A percentile compares a stretch with the other conserved stretches of the same genome.
Evolutionary conservation across 768 basidiomycete genomes (phyloP).

Genomic region (Cystobasidium onofrii): DNA sequence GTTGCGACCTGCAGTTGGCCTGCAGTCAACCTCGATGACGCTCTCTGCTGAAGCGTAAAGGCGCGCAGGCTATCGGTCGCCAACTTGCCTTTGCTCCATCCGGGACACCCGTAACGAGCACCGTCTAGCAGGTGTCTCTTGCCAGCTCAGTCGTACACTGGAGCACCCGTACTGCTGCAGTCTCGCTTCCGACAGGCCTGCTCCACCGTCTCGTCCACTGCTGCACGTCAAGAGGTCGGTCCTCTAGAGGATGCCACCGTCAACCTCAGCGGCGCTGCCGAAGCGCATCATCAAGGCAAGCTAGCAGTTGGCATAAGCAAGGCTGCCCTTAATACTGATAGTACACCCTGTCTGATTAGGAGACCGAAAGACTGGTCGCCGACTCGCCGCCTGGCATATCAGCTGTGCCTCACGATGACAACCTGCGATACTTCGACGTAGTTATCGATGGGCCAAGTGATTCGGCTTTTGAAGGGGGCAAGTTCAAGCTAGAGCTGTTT

Average conservation of each 20-base stretch:
- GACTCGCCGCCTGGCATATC: slow-evolving; percentile 96
- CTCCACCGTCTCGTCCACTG: not conserved
- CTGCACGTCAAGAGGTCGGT: not conserved
- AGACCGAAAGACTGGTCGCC: slow-evolving; percentile 90
- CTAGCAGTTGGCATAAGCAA: not conserved
- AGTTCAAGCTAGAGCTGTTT: slow-evolving; percentile 93
- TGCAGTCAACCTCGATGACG: not conserved
- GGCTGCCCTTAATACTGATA: not conserved
- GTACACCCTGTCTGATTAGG: slow-evolving; percentile 52
- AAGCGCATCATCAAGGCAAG: slow-evolving; percentile 43
- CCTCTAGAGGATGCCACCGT: not conserved
- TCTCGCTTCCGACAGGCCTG: not conserved
- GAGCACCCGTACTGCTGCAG: not conserved
- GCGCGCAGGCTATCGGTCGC: not conserved
- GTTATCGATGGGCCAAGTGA: slow-evolving; percentile 89
- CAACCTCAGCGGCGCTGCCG: slow-evolving; percentile 33
- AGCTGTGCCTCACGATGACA: slow-evolving; percentile 92
- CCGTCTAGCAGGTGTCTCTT: not conserved
- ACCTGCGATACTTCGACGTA: slow-evolving; percentile 96
- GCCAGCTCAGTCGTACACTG: not conserved
- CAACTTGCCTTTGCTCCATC: not conserved
- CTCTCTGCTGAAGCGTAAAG: not conserved
- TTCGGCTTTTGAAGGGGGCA: slow-evolving; percentile 81
- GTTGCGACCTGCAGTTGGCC: not conserved
- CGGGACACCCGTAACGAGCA: not conserved